These are phyloP conservation scores for Schizosaccharomyces pombe DNA, from an alignment of 805 yeast genomes.

Conservation along the genomic window DNA sequence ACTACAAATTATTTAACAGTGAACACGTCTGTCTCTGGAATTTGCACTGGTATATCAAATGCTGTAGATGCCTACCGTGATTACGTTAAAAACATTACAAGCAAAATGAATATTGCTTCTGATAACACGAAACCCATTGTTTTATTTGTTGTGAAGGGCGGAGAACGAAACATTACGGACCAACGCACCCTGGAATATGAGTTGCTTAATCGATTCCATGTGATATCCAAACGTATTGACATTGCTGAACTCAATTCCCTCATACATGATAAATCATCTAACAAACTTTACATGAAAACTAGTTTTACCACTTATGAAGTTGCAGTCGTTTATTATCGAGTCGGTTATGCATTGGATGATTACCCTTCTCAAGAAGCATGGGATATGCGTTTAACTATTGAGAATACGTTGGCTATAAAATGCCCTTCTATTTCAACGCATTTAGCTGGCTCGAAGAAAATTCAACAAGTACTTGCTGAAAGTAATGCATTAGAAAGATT, in stretches of 20 bases:
- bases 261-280: not conserved
- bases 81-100: no score
- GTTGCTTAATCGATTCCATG: slow-evolving; percentile 25
- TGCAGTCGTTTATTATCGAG: slow-evolving; percentile 70
- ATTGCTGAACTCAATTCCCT: not conserved
- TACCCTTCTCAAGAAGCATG: slow-evolving; percentile 45
- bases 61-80: slow-evolving; percentile 35
- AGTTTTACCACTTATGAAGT: slow-evolving; percentile 25
- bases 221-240: not conserved
- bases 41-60: slow-evolving; percentile 47
- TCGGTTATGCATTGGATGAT: slow-evolving; percentile 74
- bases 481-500: slow-evolving; percentile 26
- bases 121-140: slow-evolving; percentile 18
- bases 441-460: slow-evolving; percentile 76
- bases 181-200: slow-evolving; percentile 66
- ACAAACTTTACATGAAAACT: not conserved
- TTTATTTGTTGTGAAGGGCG: slow-evolving; percentile 58
- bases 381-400: slow-evolving; percentile 53
- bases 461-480: slow-evolving; percentile 68
- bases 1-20: not conserved
- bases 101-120: not conserved
- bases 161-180: slow-evolving; percentile 75
- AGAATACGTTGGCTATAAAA: slow-evolving; percentile 57
- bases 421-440: slow-evolving; percentile 82
- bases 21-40: slow-evolving; percentile 12